phyloP scores from a whole-genome alignment of 371 early-diverging fungal genomes.

The Lichtheimia ornata region DNA sequence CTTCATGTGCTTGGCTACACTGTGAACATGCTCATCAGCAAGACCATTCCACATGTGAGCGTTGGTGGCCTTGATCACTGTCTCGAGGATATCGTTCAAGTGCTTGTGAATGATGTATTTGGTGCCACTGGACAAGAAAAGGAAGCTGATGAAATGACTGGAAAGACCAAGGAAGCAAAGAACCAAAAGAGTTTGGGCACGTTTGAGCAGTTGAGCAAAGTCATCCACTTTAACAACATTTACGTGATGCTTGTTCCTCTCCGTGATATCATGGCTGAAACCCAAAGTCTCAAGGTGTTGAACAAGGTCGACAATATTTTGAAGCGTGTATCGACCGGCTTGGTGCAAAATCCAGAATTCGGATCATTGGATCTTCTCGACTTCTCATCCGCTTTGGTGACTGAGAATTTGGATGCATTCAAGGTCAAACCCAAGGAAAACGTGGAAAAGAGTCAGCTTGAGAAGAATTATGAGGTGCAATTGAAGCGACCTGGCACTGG shows the following conservation, averaged over 20 bases:
- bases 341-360: constrained; percentile 76
- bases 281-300: constrained; percentile 74
- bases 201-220: constrained; percentile 74
- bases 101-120: constrained; percentile 89
- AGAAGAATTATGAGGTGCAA: constrained; percentile 74
- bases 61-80: constrained; percentile 84
- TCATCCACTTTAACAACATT: constrained; percentile 68
- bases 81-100: constrained; percentile 63
- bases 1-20: constrained; percentile 93
- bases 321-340: constrained; percentile 71
- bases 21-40: constrained; percentile 74
- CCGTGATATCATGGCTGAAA: constrained; percentile 85
- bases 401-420: constrained; percentile 72
- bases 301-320: constrained; percentile 81
- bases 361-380: constrained; percentile 68
- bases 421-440: constrained; percentile 51
- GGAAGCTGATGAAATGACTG: constrained; percentile 84
- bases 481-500: constrained; percentile 57
- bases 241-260: constrained; percentile 76
- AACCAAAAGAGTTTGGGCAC: constrained; percentile 79
- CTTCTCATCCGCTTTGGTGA: constrained; percentile 82
- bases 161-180: constrained; percentile 89
- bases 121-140: constrained; percentile 88
- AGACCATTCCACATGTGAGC: constrained; percentile 59
- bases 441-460: constrained; percentile 51